Conservation (phyloP, 2,329 filamentous ascomycete genomes). For the Lecanosticta acicola region DNA sequence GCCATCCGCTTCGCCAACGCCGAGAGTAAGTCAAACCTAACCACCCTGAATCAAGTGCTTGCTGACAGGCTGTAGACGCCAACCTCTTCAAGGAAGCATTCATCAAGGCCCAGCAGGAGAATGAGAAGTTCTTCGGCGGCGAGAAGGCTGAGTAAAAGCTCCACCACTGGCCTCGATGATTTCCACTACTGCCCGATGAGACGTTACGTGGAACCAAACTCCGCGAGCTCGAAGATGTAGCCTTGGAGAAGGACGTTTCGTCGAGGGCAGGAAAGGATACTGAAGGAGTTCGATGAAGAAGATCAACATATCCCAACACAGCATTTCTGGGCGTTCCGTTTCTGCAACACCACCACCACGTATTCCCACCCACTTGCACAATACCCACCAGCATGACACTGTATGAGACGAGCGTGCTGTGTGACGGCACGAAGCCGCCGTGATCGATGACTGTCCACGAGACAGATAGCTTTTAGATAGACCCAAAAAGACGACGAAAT, state of each 20-base stretch:
- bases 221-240: background rate
- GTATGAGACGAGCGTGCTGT: slow-evolving; percentile 14
- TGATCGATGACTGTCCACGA: slow-evolving; percentile 10
- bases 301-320: slow-evolving; percentile 12
- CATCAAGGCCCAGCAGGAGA: slow-evolving; percentile 93
- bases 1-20: slow-evolving; percentile 97
- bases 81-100: slow-evolving; percentile 97
- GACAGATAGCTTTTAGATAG: slow-evolving; percentile 21
- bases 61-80: slow-evolving; percentile 59
- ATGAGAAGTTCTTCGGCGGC: slow-evolving; percentile 70
- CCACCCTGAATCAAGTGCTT: background rate
- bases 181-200: background rate
- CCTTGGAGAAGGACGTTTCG: background rate
- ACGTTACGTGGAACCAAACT: background rate
- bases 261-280: background rate
- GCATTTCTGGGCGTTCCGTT: slow-evolving; percentile 27
- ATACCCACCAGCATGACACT: slow-evolving; percentile 18
- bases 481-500: slow-evolving; percentile 4
- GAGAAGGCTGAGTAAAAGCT: slow-evolving; percentile 20
- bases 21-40: slow-evolving; percentile 64
- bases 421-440: slow-evolving; percentile 1
- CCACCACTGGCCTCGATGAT: background rate
- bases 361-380: slow-evolving; percentile 16
- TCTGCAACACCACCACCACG: slow-evolving; percentile 13
- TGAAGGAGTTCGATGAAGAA: background rate